phyloP scores from a whole-genome alignment of 2,329 filamentous ascomycete genomes.

The Ophiognomonia clavigignenti-juglandacearum region DNA sequence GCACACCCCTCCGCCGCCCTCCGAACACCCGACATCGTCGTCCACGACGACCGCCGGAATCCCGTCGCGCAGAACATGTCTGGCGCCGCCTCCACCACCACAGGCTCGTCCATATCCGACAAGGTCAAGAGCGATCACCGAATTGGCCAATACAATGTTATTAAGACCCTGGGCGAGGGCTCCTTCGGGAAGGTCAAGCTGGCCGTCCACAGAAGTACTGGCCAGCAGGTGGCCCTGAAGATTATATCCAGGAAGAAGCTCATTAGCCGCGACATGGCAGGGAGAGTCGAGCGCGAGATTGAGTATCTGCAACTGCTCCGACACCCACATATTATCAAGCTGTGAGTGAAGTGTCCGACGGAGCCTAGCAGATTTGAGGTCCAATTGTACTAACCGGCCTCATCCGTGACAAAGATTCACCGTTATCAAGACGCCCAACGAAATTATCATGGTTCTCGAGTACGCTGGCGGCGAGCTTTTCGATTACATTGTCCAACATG shows the following conservation, averaged over 20 bases:
- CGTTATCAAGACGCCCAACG: slow-evolving; percentile 87
- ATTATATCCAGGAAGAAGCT: slow-evolving; percentile 96
- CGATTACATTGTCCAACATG: slow-evolving; percentile 95
- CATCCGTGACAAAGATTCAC: slow-evolving; percentile 61
- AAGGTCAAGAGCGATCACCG: slow-evolving; percentile 69
- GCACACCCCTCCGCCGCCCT: slow-evolving; percentile 23
- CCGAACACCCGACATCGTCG: slow-evolving; percentile 26
- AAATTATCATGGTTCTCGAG: slow-evolving; percentile 99
- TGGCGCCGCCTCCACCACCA: slow-evolving; percentile 19
- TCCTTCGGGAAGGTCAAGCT: slow-evolving; percentile 99
- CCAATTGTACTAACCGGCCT: background rate
- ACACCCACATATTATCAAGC: slow-evolving; percentile 98
- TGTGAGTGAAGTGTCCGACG: slow-evolving; percentile 54
- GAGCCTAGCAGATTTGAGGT: too few relatives aligned
- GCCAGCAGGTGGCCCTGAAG: slow-evolving; percentile 94
- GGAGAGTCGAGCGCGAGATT: slow-evolving; percentile 94
- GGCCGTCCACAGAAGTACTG: slow-evolving; percentile 84
- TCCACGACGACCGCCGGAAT: slow-evolving; percentile 17
- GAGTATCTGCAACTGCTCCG: slow-evolving; percentile 93
- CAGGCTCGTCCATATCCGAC: slow-evolving; percentile 26
- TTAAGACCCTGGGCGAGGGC: slow-evolving; percentile 89
- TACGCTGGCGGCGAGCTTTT: slow-evolving; percentile 96
- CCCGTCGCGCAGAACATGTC: slow-evolving; percentile 30
- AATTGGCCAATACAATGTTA: slow-evolving; percentile 85
- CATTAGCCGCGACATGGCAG: slow-evolving; percentile 96